Percentiles rank a stretch among this genome's conserved stretches.
These are phyloP conservation scores for Dactylonectria estremocensis DNA, from an alignment of 2,329 filamentous ascomycete genomes.

Conservation along the genomic window DNA sequence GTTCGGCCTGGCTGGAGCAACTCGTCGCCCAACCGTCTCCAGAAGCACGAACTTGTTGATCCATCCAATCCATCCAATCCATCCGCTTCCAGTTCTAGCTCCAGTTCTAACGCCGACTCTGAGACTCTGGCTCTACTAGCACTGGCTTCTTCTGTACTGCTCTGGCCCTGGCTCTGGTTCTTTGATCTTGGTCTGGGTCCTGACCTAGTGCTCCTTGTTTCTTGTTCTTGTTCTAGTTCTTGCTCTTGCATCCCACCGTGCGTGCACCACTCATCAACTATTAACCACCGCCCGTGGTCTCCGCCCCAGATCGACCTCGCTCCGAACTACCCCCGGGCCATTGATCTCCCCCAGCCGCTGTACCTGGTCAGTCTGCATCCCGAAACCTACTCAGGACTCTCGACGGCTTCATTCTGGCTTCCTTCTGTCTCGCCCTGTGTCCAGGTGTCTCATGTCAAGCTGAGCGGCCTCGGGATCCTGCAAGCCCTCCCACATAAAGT, in stretches of 20 bases:
- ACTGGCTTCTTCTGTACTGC: background rate
- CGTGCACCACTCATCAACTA: background rate
- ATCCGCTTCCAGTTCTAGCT: conserved; percentile 23
- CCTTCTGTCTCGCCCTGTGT: conserved; percentile 2
- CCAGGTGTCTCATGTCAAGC: conserved; percentile 12
- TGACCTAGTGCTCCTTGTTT: background rate
- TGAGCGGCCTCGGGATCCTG: conserved; percentile 16
- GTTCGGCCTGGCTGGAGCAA: background rate
- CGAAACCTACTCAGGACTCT: background rate
- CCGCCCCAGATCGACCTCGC: conserved; percentile 5
- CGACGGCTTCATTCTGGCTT: background rate
- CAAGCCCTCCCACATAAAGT: conserved; percentile 32
- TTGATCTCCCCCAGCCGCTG: conserved; percentile 8
- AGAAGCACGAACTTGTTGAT: conserved; percentile 2
- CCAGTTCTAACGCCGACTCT: background rate
- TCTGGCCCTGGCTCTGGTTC: background rate
- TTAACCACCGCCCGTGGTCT: conserved; percentile 9
- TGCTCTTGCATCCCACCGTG: background rate
- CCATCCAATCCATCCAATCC: conserved; percentile 9
- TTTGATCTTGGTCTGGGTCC: conserved; percentile 6
- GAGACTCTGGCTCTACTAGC: background rate
- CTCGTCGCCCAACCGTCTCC: background rate
- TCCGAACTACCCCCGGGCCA: conserved; percentile 11
- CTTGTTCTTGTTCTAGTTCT: conserved; percentile 5
- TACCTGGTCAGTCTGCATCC: conserved; percentile 14